Conservation (phyloP, 164 flowering plant species). For the Hamamelis virginiana region DNA sequence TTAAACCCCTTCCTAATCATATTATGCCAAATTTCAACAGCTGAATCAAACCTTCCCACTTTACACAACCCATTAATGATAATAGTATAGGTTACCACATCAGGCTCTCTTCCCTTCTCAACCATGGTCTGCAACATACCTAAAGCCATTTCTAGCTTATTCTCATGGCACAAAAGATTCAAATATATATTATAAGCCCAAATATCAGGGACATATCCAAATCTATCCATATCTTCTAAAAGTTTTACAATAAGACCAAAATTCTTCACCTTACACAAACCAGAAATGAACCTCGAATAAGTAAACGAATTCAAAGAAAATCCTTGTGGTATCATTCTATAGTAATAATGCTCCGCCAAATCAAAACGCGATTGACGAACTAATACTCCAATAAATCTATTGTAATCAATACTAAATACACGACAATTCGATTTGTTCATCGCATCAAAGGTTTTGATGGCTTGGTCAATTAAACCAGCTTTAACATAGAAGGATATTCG, state of each 20-base stretch:
- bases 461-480: slow-evolving; percentile 63
- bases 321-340: slow-evolving; percentile 53
- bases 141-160: slow-evolving; percentile 51
- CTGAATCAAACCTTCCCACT: slow-evolving; percentile 42
- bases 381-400: slow-evolving; percentile 82
- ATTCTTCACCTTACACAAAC: slow-evolving; percentile 62
- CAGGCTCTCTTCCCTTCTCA: slow-evolving; percentile 66
- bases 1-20: slow-evolving; percentile 56
- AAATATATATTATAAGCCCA: slow-evolving; percentile 81
- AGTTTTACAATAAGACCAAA: slow-evolving; percentile 50
- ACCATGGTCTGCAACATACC: slow-evolving; percentile 53
- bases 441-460: slow-evolving; percentile 73
- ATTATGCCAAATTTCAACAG: slow-evolving; percentile 64
- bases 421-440: slow-evolving; percentile 79
- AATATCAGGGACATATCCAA: slow-evolving; percentile 64
- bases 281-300: slow-evolving; percentile 79
- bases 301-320: slow-evolving; percentile 76
- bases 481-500: slow-evolving; percentile 67
- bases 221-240: slow-evolving; percentile 61
- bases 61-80: slow-evolving; percentile 65
- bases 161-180: slow-evolving; percentile 62
- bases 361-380: slow-evolving; percentile 58
- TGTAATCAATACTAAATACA: slow-evolving; percentile 79
- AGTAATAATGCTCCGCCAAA: slow-evolving; percentile 67
- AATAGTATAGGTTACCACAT: slow-evolving; percentile 79